A percentile compares a stretch with the other conserved stretches of the same genome.
Evolutionary conservation across 1,284 basidiomycete species (phyloP).

Genomic region (Leccinum huronense): DNA sequence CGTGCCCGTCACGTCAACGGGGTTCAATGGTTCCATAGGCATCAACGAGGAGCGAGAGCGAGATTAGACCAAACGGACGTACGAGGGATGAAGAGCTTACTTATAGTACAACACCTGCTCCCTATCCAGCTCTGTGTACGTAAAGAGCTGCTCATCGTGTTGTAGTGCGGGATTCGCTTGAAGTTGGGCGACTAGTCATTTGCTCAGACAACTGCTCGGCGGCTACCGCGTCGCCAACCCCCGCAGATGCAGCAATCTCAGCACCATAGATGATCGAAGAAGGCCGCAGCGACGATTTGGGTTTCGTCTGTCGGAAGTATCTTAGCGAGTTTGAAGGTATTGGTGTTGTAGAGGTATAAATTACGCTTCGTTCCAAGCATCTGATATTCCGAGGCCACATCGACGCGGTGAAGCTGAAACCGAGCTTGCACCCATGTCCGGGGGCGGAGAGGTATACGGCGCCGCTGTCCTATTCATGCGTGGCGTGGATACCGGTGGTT

Average conservation of each 20-base stretch:
- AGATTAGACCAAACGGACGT: slow-evolving; percentile 13
- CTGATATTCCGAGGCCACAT: slow-evolving; percentile 76
- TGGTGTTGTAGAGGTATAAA: slow-evolving; percentile 91
- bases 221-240: slow-evolving; percentile 87
- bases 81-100: slow-evolving; percentile 38
- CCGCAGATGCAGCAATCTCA: slow-evolving; percentile 90
- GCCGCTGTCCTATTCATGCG: no score
- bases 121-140: slow-evolving; percentile 85
- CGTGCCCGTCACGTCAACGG: slow-evolving; percentile 72
- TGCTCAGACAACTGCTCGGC: slow-evolving; percentile 85
- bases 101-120: slow-evolving; percentile 77
- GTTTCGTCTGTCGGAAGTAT: slow-evolving; percentile 88
- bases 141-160: slow-evolving; percentile 98
- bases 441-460: no score
- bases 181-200: slow-evolving; percentile 77
- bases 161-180: slow-evolving; percentile 90
- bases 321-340: slow-evolving; percentile 91
- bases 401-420: no score
- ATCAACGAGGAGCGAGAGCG: slow-evolving; percentile 76
- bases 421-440: no score
- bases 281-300: slow-evolving; percentile 55
- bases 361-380: slow-evolving; percentile 71
- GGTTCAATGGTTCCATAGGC: slow-evolving; percentile 87
- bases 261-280: slow-evolving; percentile 95
- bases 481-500: no score